A percentile compares a stretch with the other conserved stretches of the same genome.
phyloP scores from a whole-genome alignment of 495 filamentous ascomycete genomes.

The Cercophora sp. region DNA sequence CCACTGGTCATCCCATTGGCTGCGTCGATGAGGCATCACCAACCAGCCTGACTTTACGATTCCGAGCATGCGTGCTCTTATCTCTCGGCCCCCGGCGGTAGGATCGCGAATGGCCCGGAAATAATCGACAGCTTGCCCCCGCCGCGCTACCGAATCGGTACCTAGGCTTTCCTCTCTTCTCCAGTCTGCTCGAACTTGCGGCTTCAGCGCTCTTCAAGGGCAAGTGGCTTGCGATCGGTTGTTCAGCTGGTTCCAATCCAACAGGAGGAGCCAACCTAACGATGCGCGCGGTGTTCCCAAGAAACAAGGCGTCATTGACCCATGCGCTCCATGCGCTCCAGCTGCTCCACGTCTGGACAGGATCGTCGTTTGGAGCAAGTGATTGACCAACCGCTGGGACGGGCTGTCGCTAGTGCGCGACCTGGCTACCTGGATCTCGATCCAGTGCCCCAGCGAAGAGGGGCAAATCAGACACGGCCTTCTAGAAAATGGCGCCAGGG shows the following conservation, averaged over 20 bases:
- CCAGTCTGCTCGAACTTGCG: too few relatives aligned
- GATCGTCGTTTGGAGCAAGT: conserved; percentile 14
- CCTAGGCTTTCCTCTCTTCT: too few relatives aligned
- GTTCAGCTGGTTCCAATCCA: too few relatives aligned
- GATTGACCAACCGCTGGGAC: conserved; percentile 13
- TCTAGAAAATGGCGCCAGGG: conserved; percentile 22
- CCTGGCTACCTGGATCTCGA: conserved; percentile 20
- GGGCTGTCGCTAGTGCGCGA: background rate
- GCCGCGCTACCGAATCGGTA: too few relatives aligned
- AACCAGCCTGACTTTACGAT: background rate
- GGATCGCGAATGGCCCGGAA: background rate
- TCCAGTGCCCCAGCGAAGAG: conserved; percentile 14
- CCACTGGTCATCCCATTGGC: background rate
- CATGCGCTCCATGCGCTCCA: background rate
- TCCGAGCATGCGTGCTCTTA: conserved; percentile 1
- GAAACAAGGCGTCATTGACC: background rate
- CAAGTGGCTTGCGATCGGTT: background rate
- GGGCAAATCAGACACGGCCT: conserved; percentile 15
- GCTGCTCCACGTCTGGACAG: background rate
- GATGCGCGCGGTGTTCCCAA: too few relatives aligned
- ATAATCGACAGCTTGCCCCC: too few relatives aligned
- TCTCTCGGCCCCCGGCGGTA: conserved; percentile 7
- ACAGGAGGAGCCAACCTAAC: too few relatives aligned
- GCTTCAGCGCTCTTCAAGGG: too few relatives aligned
- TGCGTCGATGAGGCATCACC: too few relatives aligned